phyloP scores from a whole-genome alignment of 345 rosid genomes.

The Gynandropsis gynandra region DNA sequence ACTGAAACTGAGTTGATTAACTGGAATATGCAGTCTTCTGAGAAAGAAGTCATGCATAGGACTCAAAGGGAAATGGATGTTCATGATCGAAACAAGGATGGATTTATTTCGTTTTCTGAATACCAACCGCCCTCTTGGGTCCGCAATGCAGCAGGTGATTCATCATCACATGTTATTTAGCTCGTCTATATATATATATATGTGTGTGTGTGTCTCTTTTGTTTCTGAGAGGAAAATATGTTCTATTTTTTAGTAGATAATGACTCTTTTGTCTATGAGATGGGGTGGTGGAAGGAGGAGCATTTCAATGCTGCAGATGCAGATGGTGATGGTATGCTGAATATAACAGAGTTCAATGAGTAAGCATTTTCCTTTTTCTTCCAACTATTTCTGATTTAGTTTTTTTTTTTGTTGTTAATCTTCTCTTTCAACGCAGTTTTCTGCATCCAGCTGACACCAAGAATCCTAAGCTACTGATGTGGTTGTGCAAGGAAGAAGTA shows the following conservation, averaged over 20 bases:
- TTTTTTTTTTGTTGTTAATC: slow-evolving; percentile 14
- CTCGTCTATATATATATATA: too few relatives aligned
- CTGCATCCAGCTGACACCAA: slow-evolving; percentile 96
- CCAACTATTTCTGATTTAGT: slow-evolving; percentile 1
- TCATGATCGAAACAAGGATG: slow-evolving; percentile 88
- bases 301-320: slow-evolving; percentile 97
- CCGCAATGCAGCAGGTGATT: slow-evolving; percentile 51
- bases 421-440: slow-evolving; percentile 43
- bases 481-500: slow-evolving; percentile 96
- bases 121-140: slow-evolving; percentile 94
- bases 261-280: slow-evolving; percentile 60
- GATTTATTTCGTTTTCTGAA: slow-evolving; percentile 64
- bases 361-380: slow-evolving; percentile 32
- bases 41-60: slow-evolving; percentile 67
- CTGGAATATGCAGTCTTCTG: slow-evolving; percentile 73
- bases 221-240: too few relatives aligned
- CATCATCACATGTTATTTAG: not conserved
- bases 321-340: slow-evolving; percentile 80
- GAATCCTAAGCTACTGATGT: slow-evolving; percentile 59
- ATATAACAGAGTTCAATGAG: slow-evolving; percentile 93
- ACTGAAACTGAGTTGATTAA: slow-evolving; percentile 72
- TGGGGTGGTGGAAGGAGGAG: slow-evolving; percentile 99
- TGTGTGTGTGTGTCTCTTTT: too few relatives aligned
- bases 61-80: slow-evolving; percentile 78
- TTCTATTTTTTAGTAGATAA: slow-evolving; percentile 35